Evolutionary conservation across 257 asterid species (phyloP).

Genomic region (Solanum habrochaites): DNA sequence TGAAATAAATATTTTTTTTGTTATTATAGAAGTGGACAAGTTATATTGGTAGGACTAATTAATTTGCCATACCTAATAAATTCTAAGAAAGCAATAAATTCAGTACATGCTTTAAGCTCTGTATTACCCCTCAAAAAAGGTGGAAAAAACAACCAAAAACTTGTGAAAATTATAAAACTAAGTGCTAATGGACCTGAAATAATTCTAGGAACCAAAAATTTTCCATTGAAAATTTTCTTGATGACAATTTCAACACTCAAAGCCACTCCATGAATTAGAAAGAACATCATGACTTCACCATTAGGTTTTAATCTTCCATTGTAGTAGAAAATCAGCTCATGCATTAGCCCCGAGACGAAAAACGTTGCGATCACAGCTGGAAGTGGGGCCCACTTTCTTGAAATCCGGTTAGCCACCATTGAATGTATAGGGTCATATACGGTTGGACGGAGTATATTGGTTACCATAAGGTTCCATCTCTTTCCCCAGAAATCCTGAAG

Average conservation of each 20-base stretch:
- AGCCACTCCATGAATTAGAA: conserved; percentile 33
- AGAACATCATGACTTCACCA: conserved; percentile 30
- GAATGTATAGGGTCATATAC: conserved; percentile 4
- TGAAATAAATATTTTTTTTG: neutral
- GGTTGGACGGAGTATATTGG: conserved; percentile 26
- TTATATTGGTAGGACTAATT: conserved; percentile 27
- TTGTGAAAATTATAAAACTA: conserved; percentile 18
- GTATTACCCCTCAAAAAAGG: conserved; percentile 28
- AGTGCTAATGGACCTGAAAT: conserved; percentile 27
- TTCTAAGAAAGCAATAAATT: conserved; percentile 42
- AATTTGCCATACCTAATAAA: conserved; percentile 22
- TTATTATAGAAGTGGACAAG: conserved; percentile 29
- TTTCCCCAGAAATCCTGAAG: conserved; percentile 61
- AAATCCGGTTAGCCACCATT: neutral
- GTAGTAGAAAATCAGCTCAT: conserved; percentile 41
- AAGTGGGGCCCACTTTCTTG: conserved; percentile 7
- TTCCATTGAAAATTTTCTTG: conserved; percentile 12
- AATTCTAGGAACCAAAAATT: conserved; percentile 7
- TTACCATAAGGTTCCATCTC: conserved; percentile 49
- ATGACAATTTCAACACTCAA: conserved; percentile 16
- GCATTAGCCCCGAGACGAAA: conserved; percentile 55
- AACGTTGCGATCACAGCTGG: conserved; percentile 26
- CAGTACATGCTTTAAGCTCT: conserved; percentile 40
- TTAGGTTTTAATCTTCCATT: conserved; percentile 30
- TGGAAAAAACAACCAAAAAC: conserved; percentile 50